Conservation (phyloP, 352 stramenopile species). For the Pythium apleroticum region DNA sequence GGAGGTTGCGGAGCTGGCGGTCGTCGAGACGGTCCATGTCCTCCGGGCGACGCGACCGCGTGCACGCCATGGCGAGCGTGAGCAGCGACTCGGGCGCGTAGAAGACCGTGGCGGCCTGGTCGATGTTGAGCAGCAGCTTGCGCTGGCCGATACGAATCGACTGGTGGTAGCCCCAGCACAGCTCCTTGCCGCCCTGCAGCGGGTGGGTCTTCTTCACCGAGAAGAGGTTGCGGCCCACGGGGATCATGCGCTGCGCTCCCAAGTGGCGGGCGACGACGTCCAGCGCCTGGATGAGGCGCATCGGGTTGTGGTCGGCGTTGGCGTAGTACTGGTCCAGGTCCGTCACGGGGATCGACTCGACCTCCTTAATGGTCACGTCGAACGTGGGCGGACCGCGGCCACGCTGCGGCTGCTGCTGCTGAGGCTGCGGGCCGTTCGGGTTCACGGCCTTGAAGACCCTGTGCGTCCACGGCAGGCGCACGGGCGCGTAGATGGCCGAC, state of each 20-base stretch:
- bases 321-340: slow-evolving; percentile 48
- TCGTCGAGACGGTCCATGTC: slow-evolving; percentile 44
- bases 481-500: slow-evolving; percentile 52
- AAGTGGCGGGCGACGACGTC: slow-evolving; percentile 71
- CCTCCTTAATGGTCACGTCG: slow-evolving; percentile 67
- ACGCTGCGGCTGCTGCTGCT: slow-evolving; percentile 9
- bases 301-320: slow-evolving; percentile 57
- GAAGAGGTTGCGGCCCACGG: slow-evolving; percentile 73
- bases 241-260: slow-evolving; percentile 50
- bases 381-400: slow-evolving; percentile 53
- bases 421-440: slow-evolving; percentile 34
- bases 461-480: slow-evolving; percentile 48
- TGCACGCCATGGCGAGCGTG: slow-evolving; percentile 42
- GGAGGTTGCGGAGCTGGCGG: slow-evolving; percentile 33
- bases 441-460: slow-evolving; percentile 59
- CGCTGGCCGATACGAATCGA: slow-evolving; percentile 50
- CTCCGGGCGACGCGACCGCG: slow-evolving; percentile 36
- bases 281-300: slow-evolving; percentile 65
- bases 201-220: slow-evolving; percentile 57
- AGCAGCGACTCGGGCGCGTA: slow-evolving; percentile 55
- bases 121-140: slow-evolving; percentile 71
- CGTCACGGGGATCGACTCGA: slow-evolving; percentile 53
- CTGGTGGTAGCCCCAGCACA: slow-evolving; percentile 80
- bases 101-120: slow-evolving; percentile 70
- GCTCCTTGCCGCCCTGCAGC: slow-evolving; percentile 60